Conservation (phyloP, 768 basidiomycete genomes). For the Boletellus emodensis region DNA sequence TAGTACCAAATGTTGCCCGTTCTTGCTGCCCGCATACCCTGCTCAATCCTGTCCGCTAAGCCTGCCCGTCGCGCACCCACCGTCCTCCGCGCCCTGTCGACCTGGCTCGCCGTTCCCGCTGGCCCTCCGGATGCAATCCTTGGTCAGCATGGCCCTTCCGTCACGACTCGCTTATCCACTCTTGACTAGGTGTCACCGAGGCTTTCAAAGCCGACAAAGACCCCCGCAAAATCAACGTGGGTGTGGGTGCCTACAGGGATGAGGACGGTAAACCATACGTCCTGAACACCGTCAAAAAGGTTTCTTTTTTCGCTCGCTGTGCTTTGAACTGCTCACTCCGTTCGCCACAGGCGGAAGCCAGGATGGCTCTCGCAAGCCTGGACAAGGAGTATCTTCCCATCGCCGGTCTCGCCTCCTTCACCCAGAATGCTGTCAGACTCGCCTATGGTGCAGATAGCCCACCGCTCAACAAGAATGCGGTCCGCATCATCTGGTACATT, state of each 20-base stretch:
- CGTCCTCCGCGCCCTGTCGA: constrained; percentile 48
- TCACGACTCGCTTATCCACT: constrained; percentile 4
- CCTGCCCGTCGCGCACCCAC: constrained; percentile 49
- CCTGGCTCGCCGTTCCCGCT: constrained; percentile 78
- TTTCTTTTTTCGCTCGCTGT: constrained; percentile 18
- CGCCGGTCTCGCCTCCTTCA: constrained; percentile 84
- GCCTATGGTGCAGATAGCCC: constrained; percentile 84
- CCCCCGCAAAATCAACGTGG: constrained; percentile 92
- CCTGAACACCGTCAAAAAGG: constrained; percentile 84
- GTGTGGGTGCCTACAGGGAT: constrained; percentile 96
- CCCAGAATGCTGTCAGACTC: constrained; percentile 79
- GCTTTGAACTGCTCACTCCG: neutral
- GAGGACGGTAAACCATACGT: constrained; percentile 94
- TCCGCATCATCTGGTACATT: constrained; percentile 38
- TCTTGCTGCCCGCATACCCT: neutral
- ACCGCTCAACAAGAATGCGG: constrained; percentile 67
- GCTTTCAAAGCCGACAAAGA: constrained; percentile 96
- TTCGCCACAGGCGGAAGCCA: constrained; percentile 64
- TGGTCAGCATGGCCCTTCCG: constrained; percentile 43
- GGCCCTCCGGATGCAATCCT: constrained; percentile 94
- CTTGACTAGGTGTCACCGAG: constrained; percentile 73
- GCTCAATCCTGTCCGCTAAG: constrained; percentile 38
- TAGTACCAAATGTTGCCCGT: too few relatives aligned
- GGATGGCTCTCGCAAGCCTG: constrained; percentile 55
- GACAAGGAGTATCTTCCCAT: constrained; percentile 99